phyloP scores from a whole-genome alignment of 768 basidiomycete genomes.

The Sarcodon aspratus region DNA sequence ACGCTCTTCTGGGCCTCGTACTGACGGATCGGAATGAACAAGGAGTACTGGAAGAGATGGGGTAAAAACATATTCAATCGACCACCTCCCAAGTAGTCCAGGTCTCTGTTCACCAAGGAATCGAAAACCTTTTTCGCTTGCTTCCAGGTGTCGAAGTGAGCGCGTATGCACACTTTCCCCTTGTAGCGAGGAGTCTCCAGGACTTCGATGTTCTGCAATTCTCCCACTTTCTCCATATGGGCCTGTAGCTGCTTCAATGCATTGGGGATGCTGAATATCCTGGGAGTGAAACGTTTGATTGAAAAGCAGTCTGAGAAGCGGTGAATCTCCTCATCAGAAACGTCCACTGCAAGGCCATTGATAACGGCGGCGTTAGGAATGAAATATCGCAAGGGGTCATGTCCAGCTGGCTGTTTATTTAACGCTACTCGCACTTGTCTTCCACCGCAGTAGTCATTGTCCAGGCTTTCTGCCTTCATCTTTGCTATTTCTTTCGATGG shows the following conservation, averaged over 20 bases:
- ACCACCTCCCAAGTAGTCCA: background rate
- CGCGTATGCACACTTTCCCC: background rate
- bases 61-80: background rate
- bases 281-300: background rate
- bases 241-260: background rate
- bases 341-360: background rate
- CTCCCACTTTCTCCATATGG: background rate
- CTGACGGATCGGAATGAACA: slow-evolving; percentile 1
- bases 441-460: background rate
- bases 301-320: background rate
- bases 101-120: background rate
- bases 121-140: background rate
- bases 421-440: background rate
- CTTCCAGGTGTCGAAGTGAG: background rate
- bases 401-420: background rate
- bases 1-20: slow-evolving; percentile 4
- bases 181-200: background rate
- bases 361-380: background rate
- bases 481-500: background rate
- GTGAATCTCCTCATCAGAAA: background rate
- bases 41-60: background rate
- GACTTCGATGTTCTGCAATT: background rate
- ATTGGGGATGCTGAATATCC: background rate
- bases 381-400: background rate
- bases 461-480: background rate